phyloP scores from a whole-genome alignment of 352 stramenopile genomes.

The Pythium volutum region DNA sequence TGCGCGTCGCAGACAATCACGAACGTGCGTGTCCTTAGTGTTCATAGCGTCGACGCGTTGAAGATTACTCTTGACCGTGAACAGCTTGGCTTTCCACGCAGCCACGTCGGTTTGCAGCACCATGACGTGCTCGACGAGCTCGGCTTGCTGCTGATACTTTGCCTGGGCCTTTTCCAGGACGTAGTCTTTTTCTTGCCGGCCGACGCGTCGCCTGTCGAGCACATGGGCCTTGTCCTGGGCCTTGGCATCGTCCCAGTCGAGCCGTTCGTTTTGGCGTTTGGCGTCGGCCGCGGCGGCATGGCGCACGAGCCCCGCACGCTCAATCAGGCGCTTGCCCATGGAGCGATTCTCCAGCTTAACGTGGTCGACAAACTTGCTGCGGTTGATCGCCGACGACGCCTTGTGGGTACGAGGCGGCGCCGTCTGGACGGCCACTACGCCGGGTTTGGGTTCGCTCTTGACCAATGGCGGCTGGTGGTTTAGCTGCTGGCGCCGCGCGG shows the following conservation, averaged over 20 bases:
- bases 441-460: slow-evolving; percentile 23
- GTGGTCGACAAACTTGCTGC: slow-evolving; percentile 48
- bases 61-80: slow-evolving; percentile 35
- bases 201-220: slow-evolving; percentile 37
- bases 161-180: slow-evolving; percentile 54
- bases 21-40: slow-evolving; percentile 57
- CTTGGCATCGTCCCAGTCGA: slow-evolving; percentile 28
- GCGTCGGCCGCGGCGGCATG: not conserved
- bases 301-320: slow-evolving; percentile 25
- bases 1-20: slow-evolving; percentile 34
- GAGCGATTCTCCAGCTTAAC: slow-evolving; percentile 49
- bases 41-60: slow-evolving; percentile 47
- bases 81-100: slow-evolving; percentile 35
- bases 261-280: slow-evolving; percentile 23
- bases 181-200: slow-evolving; percentile 53
- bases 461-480: slow-evolving; percentile 11
- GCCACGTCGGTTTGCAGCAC: slow-evolving; percentile 43
- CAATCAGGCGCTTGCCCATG: slow-evolving; percentile 48
- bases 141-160: slow-evolving; percentile 55
- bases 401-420: slow-evolving; percentile 37
- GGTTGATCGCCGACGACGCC: slow-evolving; percentile 61
- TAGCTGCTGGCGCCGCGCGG: slow-evolving; percentile 11
- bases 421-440: slow-evolving; percentile 3
- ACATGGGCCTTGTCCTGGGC: slow-evolving; percentile 42
- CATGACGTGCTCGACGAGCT: slow-evolving; percentile 51